Evolutionary conservation across 208 protist species (phyloP), one percentile per base, ranked within the genome.

Genomic region (Wallacemonas rigidus): DNA sequence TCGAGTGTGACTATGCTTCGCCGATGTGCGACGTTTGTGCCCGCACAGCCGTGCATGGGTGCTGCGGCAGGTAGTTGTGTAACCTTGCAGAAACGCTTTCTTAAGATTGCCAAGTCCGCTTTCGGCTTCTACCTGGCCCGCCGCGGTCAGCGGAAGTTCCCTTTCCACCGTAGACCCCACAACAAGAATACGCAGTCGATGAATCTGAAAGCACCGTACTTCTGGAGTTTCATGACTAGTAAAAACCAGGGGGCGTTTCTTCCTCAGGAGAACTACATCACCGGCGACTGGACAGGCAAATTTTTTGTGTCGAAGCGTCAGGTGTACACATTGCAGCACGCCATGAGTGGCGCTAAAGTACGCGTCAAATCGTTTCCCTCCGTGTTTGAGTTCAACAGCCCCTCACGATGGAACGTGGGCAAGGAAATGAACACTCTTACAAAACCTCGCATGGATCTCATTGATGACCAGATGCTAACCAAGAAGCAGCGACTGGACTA

Each of bases 401-500:
- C 90, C 17, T 97, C 93, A 8, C 81, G 90, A 35, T 97, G 90
- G 88, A 95, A 94, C 70, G 86, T 97, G 58, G 93, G 93, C 9
- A 97, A 97, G 71, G 88, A 95, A 57, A 74, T 97, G 72, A 88
- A 90, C 48, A 95, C 93, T 14, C 55, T 95, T 54, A 89, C 85
- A 8, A 94, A 95, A 72, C 90, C 90, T 54, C 82, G 90, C 6
- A 94, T 95, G 90, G 90, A 94, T 57, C 76, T 97, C 36, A 97
- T 97, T 51, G 93, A 97, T 71, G 93, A 97, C 69, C 90, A 94
- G 51, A 95, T 95, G 90, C 62, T 97, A 56, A 95, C 93, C 9
- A 97, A 97, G 71, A 95, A 95, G 73, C 90, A 97, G 69, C 81
- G 93, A 9, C 61, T 97, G 40, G 89, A 97, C 65, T 95, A 95